phyloP scores from a whole-genome alignment of 345 rosid species.

The Bretschneidera sinensis region DNA sequence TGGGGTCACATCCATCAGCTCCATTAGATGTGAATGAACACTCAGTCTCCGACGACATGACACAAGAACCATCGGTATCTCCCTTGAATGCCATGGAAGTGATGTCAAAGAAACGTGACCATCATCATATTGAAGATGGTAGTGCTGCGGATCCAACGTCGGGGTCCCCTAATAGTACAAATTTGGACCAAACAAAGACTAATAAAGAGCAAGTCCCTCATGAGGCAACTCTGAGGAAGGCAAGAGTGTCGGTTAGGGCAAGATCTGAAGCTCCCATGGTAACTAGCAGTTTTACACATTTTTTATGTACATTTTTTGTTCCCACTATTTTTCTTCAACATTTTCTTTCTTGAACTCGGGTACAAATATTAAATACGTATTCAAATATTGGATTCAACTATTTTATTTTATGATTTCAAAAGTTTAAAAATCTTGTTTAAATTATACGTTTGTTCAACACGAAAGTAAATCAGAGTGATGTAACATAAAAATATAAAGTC shows the following conservation, averaged over 20 bases:
- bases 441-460: too few relatives aligned
- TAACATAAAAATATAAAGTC: too few relatives aligned
- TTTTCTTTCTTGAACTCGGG: too few relatives aligned
- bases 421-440: too few relatives aligned
- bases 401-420: too few relatives aligned
- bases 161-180: conserved; percentile 47
- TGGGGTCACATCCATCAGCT: conserved; percentile 37
- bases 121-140: conserved; percentile 27
- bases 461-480: too few relatives aligned
- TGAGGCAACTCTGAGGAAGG: conserved; percentile 47
- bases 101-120: conserved; percentile 27
- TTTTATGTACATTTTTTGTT: not conserved
- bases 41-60: conserved; percentile 27
- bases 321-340: not conserved
- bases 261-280: conserved; percentile 54
- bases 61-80: conserved; percentile 25
- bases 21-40: conserved; percentile 31
- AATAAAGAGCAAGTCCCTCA: conserved; percentile 33
- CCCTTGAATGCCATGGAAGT: conserved; percentile 29
- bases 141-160: conserved; percentile 38
- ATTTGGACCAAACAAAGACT: conserved; percentile 35
- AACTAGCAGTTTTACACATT: conserved; percentile 6
- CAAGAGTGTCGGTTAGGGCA: conserved; percentile 61
- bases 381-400: too few relatives aligned
- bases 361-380: not conserved